Percentiles rank a stretch among this genome's conserved stretches.
phyloP scores from a whole-genome alignment of 2,329 filamentous ascomycete species.

The Gaeumannomyces sp. region DNA sequence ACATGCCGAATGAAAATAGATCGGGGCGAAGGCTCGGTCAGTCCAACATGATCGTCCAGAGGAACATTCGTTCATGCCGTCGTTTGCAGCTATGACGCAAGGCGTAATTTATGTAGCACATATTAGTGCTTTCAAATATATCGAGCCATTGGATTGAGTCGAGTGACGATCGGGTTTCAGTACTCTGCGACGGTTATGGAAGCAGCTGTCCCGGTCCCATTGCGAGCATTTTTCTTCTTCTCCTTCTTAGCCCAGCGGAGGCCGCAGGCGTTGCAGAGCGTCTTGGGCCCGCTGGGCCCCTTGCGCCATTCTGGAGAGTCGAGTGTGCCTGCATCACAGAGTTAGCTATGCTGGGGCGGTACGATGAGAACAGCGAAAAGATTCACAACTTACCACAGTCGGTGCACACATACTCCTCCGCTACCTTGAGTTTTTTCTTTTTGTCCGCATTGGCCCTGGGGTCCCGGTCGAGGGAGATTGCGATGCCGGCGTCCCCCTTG shows the following conservation, averaged over 20 bases:
- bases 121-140: too few relatives aligned
- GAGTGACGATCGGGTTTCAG: background rate
- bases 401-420: conserved; percentile 88
- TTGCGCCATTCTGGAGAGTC: conserved; percentile 97
- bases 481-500: conserved; percentile 79
- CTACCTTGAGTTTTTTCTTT: conserved; percentile 79
- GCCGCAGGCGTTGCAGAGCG: conserved; percentile 91
- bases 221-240: conserved; percentile 52
- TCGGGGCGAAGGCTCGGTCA: background rate
- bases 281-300: conserved; percentile 87
- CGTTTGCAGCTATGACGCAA: background rate
- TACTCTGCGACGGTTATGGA: background rate
- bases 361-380: background rate
- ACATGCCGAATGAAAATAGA: background rate
- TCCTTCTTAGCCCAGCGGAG: conserved; percentile 72
- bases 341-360: background rate
- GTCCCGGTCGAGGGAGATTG: conserved; percentile 67
- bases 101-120: too few relatives aligned
- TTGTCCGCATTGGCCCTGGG: conserved; percentile 48
- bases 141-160: too few relatives aligned
- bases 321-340: conserved; percentile 53
- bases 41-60: too few relatives aligned
- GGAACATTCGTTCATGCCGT: background rate
- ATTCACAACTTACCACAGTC: conserved; percentile 64
- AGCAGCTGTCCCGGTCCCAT: conserved; percentile 15